Evolutionary conservation across 257 asterid species (phyloP).

Genomic region (Solanum okadae): DNA sequence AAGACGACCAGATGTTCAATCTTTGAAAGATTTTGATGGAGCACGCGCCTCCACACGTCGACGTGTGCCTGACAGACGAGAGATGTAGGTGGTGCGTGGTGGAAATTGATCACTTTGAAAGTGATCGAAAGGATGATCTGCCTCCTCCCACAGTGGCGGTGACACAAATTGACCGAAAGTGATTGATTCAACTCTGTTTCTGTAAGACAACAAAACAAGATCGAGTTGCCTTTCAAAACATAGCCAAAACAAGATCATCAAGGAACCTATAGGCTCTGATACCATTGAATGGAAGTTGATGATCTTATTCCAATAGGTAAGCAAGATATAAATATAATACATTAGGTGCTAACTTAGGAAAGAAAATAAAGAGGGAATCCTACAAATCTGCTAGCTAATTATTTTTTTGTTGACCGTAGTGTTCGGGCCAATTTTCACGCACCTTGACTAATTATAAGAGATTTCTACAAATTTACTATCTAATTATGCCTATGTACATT

Average conservation of each 20-base stretch:
- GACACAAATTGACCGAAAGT: not conserved
- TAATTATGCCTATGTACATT: not conserved
- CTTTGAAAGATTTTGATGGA: not conserved
- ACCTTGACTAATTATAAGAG: not conserved
- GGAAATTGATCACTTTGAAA: not conserved
- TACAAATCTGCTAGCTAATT: not conserved
- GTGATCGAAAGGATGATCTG: not conserved
- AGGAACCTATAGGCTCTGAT: not conserved
- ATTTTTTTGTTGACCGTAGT: not conserved
- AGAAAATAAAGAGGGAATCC: not conserved
- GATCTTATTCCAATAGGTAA: not conserved
- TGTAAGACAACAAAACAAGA: not conserved
- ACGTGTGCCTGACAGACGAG: not conserved
- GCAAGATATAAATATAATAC: not conserved
- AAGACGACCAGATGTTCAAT: not conserved
- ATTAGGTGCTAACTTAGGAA: not conserved
- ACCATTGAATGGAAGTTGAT: not conserved
- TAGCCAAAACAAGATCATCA: not conserved
- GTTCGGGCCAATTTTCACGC: not conserved
- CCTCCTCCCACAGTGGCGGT: not conserved
- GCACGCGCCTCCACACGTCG: not conserved
- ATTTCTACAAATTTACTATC: not conserved
- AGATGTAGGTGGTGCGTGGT: not conserved
- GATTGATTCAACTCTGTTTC: not conserved
- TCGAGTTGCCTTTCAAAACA: not conserved